Base-by-base conservation (phyloP, 148 eudicot species). In the Mesembryanthemum crystallinum region DNA sequence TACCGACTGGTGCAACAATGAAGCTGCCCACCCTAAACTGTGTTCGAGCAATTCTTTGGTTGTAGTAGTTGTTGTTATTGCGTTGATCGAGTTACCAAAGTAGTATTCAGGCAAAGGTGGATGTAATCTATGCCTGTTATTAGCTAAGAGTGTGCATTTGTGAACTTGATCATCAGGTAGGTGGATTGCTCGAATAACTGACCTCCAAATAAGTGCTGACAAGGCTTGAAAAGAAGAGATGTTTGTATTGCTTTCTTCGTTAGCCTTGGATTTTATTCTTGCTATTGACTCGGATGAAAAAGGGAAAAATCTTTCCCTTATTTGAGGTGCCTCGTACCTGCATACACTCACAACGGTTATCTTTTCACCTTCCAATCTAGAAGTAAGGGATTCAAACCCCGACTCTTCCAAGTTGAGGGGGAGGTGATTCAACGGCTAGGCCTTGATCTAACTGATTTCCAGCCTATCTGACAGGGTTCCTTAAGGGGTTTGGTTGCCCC, bases 181-280 rank as follows among this genome's bases (percentile, higher is more conserved):
- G 0, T 79, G 51, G 67, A 86, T 76, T 17, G 90, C 88, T 24
- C 90, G 88, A 2, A 84, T 80, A 66, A 89, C 84, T 3, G 93
- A 65, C 9, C 92, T 78, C 97, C 98, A 93, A 10, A 88, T 71
- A 33, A 85, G 87, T 14, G 94, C 92, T 43, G 83, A 73, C 0
- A 91, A 73, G 9, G 94, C 87, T 49, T 89, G 96, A 69, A 89
- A 88, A 0, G 94, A 88, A 0, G 94, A 91, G 32, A 93, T 91
- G 64, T 77, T 86, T 42, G 27, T 43, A 2, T 47, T 39, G 68
- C 25, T 58, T 60, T 79, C 79, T 8, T 45, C 43, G 20, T 90
- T 90, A 0, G 91, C 93, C 68, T 81, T 83, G 21, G 78, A 54
- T 71, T 92, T 92, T 27, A 92, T 82, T 11, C 73, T 86, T 75